A percentile compares a stretch with the other conserved stretches of the same genome.
These are phyloP conservation scores for Trichomonas tenax DNA, from an alignment of 208 protist species.

Conservation along the genomic window DNA sequence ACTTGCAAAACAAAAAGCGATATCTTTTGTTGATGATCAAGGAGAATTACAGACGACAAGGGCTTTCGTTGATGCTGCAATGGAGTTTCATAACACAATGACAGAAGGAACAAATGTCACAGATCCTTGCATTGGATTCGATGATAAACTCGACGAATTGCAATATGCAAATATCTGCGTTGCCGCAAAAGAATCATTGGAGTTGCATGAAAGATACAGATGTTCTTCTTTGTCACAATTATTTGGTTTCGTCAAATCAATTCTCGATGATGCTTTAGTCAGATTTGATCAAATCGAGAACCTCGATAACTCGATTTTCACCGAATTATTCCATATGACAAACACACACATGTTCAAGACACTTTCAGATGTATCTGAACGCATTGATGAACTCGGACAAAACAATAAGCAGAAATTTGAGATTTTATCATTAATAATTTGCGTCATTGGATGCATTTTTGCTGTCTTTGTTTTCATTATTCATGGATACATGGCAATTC, in stretches of 20 bases:
- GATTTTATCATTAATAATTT: neutral
- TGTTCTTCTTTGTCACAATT: neutral
- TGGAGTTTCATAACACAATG: neutral
- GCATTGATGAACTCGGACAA: neutral
- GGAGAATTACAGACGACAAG: neutral
- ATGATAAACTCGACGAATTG: neutral
- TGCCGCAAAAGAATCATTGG: neutral
- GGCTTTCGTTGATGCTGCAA: neutral
- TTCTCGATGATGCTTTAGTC: neutral
- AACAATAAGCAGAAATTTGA: neutral
- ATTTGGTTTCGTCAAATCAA: neutral
- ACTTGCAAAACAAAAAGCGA: neutral
- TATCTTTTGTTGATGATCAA: neutral
- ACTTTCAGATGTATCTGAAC: neutral
- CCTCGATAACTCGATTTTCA: neutral
- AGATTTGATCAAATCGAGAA: neutral
- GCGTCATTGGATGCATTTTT: neutral
- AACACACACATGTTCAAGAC: neutral
- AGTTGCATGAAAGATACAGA: neutral
- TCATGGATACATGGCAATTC: neutral
- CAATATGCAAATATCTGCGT: neutral
- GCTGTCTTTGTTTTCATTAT: neutral
- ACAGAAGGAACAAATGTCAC: neutral
- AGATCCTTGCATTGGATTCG: neutral
- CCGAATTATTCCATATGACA: neutral